Conservation (phyloP, 805 yeast genomes). For the Nakazawaea sp. region DNA sequence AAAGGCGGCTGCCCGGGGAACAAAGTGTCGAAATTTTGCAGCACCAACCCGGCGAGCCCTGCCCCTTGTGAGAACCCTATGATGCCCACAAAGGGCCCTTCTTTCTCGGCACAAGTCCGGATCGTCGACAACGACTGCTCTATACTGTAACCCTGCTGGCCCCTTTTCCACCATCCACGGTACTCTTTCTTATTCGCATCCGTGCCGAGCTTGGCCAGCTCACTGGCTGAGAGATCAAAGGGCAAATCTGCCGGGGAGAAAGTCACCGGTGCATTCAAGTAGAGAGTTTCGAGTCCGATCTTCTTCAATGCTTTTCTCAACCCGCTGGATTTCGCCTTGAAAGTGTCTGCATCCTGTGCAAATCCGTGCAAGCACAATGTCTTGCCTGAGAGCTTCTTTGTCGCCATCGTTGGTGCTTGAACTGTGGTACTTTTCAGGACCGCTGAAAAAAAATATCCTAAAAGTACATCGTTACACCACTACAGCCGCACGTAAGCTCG, state of each 20-base stretch:
- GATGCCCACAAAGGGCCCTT: conserved; percentile 84
- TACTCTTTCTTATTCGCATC: conserved; percentile 28
- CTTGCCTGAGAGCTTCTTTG: conserved; percentile 27
- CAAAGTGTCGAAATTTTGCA: conserved; percentile 49
- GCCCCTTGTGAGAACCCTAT: conserved; percentile 96
- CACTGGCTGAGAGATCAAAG: conserved; percentile 46
- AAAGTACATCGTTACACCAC: too few relatives aligned
- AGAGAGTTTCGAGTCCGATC: conserved; percentile 63
- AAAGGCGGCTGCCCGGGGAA: conserved; percentile 43
- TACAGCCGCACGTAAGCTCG: too few relatives aligned
- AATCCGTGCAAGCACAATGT: conserved; percentile 89
- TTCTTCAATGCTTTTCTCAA: conserved; percentile 66
- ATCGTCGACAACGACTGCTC: conserved; percentile 42
- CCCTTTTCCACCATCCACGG: conserved; percentile 73
- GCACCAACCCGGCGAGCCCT: conserved; percentile 67
- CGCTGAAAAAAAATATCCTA: neutral
- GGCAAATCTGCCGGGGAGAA: conserved; percentile 70
- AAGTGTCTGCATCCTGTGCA: conserved; percentile 75
- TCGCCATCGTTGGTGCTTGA: neutral
- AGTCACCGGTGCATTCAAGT: conserved; percentile 71
- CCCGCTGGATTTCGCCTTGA: conserved; percentile 86
- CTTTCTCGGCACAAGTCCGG: conserved; percentile 37
- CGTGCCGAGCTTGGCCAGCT: conserved; percentile 37
- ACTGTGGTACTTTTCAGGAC: neutral
- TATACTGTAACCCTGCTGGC: conserved; percentile 24